A percentile compares a stretch with the other conserved stretches of the same genome.
Evolutionary conservation across 2,329 filamentous ascomycete genomes (phyloP).

Genomic region (Hypocreales sp.): DNA sequence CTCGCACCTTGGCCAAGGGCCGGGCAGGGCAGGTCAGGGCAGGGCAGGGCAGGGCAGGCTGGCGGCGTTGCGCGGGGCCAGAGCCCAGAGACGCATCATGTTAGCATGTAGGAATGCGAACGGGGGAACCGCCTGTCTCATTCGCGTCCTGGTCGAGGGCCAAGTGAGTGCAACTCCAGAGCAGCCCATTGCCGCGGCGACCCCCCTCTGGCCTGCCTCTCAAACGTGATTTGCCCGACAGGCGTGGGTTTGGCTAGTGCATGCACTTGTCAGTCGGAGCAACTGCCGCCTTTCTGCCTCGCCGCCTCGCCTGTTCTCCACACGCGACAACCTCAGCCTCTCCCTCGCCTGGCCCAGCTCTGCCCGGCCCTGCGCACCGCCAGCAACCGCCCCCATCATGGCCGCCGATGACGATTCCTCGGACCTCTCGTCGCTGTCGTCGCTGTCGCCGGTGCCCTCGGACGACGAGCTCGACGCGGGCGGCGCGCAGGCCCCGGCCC

Average conservation of each 20-base stretch:
- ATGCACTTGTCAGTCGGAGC: constrained; percentile 15
- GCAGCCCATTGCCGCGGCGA: neutral
- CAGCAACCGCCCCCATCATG: constrained; percentile 23
- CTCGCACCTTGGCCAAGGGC: no score
- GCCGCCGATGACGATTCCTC: constrained; percentile 46
- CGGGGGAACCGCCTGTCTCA: neutral
- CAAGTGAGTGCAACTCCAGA: constrained; percentile 1
- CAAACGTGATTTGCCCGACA: constrained; percentile 14
- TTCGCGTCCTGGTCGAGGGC: constrained; percentile 1
- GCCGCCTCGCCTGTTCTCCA: constrained; percentile 12
- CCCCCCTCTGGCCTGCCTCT: constrained; percentile 14
- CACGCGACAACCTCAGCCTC: constrained; percentile 11
- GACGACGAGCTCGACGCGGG: constrained; percentile 35
- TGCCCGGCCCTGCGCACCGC: constrained; percentile 7
- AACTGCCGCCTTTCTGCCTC: constrained; percentile 16
- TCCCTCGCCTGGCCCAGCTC: no score
- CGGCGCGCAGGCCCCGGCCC: constrained; percentile 16
- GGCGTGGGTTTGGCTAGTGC: constrained; percentile 13
- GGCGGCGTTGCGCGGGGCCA: neutral
- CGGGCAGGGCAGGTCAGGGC: no score
- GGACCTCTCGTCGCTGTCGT: constrained; percentile 44
- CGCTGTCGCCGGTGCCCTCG: constrained; percentile 26
- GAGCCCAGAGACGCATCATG: neutral
- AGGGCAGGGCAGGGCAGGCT: no score
- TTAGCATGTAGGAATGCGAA: neutral